Base-by-base conservation (phyloP, 2,329 filamentous ascomycete genomes). In the Scytalidium lignicola region DNA sequence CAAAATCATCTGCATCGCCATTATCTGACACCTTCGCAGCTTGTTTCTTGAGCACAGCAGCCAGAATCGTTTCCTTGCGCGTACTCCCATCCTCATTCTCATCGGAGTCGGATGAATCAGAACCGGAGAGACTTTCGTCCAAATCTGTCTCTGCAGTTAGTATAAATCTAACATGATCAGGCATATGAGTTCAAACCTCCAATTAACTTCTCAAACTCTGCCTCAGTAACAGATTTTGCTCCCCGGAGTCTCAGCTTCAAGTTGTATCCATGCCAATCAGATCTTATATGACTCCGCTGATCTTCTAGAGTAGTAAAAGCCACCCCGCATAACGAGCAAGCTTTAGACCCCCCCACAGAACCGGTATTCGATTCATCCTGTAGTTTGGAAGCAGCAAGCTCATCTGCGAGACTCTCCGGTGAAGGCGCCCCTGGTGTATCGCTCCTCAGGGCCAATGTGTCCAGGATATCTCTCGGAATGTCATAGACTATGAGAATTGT, bases 251-350 rank as follows among this genome's bases (percentile, higher is more conserved):
- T 95, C 65, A 92, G 88, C 69, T 96, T 97, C 53, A 97, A 71
- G 65, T 99, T 99, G 71, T 96, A 99, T 56, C 86, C 80, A 67
- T 99, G 93, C 44, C 95, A 76, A 62, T 99, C 93, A 9, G 92
- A 96, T 60, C 88, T 87, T 50, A 89, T 83, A 68, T 99, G 93
- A 51, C 82, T 79, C 53, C 89, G 81, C 65, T 97, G 92, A 53
- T 97, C 92, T 52, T 83, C 76, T 7, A 95, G 76, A 9, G 77
- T 85, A 26, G 75, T 63, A 60, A 95, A 96, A 4, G 78, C 73
- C 32, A 90, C 75, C 37, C 77, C 74, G 69, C 93, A 99, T 3
- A 97, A 75, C 1, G 85, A 82, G 66, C 93, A 99, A 13, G 89
- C 80, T 51, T 88, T 90, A 5, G 87, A 78, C 9, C 82, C 80